Base-by-base conservation (phyloP, 768 basidiomycete species). In the Austroboletus eburneus region DNA sequence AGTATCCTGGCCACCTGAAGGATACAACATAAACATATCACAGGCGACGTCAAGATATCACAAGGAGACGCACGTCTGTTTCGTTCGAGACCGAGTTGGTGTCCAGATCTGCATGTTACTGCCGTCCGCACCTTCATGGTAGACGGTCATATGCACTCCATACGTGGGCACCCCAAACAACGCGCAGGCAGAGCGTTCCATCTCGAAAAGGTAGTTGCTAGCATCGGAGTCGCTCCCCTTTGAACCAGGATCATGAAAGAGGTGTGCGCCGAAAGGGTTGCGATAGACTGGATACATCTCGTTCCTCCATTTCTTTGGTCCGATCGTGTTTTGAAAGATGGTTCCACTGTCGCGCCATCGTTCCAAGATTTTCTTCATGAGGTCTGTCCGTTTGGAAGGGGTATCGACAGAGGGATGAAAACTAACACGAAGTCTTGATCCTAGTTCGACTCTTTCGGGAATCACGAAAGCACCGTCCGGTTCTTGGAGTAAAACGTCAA, bases 151-250 rank as follows among this genome's bases (percentile, higher is more conserved):
- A 64, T 98, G 96, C 3, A 95, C 87, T 0, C 96, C 95, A 57
- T 88, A 93, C 1, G 94, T 96, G 42, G 90, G 76, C 7, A 94
- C 65, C 3, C 95, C 93, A 57, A 98, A 97, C 27, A 98, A 69
- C 1, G 86, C 78, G 62, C 89, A 91, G 3, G 91, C 92, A 1
- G 89, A 75, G 33, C 95, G 78, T 65, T 98, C 96, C 77, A 98
- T 79, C 63, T 83, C 78, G 65, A 98, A 96, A 18, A 79, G 89
- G 48, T 76, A 87, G 62, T 91, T 89, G 16, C 72, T 52, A 14
- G 53, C 49, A 30, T 66, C 61, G 14, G 60, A 65, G 29, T 64
- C 64, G 5, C 59, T 65, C 21, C 59, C 63, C 21, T 59, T 66
- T 24, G 68, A 43, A 25, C 58, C 54, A 39, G 34, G 53, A 35